Percentiles rank a stretch among this genome's conserved stretches.
Evolutionary conservation across 371 early-diverging fungal species (phyloP).

Genomic region (Circinella minor): DNA sequence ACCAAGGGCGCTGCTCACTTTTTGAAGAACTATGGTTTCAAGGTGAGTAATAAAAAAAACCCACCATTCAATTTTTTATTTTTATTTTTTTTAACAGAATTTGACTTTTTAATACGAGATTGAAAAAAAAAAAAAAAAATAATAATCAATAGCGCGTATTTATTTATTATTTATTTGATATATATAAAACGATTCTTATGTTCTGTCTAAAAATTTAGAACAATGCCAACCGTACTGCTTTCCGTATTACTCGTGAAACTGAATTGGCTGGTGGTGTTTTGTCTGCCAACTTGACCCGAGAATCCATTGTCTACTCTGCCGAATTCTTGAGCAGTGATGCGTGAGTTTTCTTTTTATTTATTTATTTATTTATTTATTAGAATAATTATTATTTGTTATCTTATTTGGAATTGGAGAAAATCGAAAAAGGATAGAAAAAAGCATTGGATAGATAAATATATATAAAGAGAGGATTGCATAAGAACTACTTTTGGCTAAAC

Average conservation of each 20-base stretch:
- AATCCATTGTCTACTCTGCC: slow-evolving; percentile 83
- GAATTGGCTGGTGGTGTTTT: slow-evolving; percentile 92
- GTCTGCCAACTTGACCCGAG: slow-evolving; percentile 80
- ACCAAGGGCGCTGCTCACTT: slow-evolving; percentile 88
- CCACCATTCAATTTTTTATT: no score
- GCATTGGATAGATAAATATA: no score
- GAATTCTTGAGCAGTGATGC: slow-evolving; percentile 92
- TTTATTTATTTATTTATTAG: no score
- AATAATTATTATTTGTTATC: background rate
- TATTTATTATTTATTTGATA: background rate
- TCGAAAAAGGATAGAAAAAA: background rate
- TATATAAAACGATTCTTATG: background rate
- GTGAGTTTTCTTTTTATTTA: slow-evolving; percentile 58
- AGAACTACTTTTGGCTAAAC: background rate
- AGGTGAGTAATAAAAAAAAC: slow-evolving; percentile 59
- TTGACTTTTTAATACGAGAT: no score
- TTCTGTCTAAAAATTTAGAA: slow-evolving; percentile 48
- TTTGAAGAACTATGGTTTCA: slow-evolving; percentile 91
- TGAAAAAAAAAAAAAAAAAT: no score
- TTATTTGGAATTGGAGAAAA: background rate
- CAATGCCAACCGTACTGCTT: slow-evolving; percentile 82
- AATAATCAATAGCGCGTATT: no score
- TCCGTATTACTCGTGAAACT: slow-evolving; percentile 90
- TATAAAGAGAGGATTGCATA: background rate
- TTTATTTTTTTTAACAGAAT: no score